Base-by-base conservation (phyloP, 192 early-diverging fungal genomes). In the Dispira parvispora region DNA sequence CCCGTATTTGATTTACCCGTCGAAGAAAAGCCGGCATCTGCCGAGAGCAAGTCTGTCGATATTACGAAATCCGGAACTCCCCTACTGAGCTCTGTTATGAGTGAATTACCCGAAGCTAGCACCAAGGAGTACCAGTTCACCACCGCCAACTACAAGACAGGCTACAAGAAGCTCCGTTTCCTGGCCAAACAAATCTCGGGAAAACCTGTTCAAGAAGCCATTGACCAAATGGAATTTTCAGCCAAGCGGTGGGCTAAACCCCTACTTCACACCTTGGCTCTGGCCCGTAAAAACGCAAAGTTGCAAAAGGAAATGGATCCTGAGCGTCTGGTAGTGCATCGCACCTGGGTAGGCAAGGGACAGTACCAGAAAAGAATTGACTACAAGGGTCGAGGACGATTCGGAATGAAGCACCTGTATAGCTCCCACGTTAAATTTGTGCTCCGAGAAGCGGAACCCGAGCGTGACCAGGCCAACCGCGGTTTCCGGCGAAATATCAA, bases 261-360 rank as follows among this genome's bases (percentile, higher is more conserved):
- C 13, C 73, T 89, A 21, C 65, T 77, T 66, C 78, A 85, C 67
- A 84, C 81, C 11, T 65, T 89, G 63, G 80, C 79, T 14, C 83
- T 81, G 70, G 85, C 85, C 13, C 74, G 80, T 26, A 80, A 78
- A 46, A 84, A 87, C 71, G 87, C 84, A 1, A 65, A 77, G 21
- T 73, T 75, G 14, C 83, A 88, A 62, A 73, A 77, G 50, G 68
- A 69, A 12, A 84, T 89, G 82, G 73, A 85, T 46, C 69, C 79
- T 3, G 73, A 76, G 14, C 77, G 80, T 21, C 72, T 80, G 43
- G 52, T 46, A 21, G 4, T 69, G 76, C 80, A 83, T 61, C 79
- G 84, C 67, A 86, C 86, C 3, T 89, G 88, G 73, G 88, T 92
- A 23, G 94, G 94, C 5, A 93, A 94, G 70, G 91, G 90, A 5